Evolutionary conservation across 2,329 filamentous ascomycete genomes (phyloP), one percentile per base, ranked within the genome.

Genomic region (Alternaria sp.): DNA sequence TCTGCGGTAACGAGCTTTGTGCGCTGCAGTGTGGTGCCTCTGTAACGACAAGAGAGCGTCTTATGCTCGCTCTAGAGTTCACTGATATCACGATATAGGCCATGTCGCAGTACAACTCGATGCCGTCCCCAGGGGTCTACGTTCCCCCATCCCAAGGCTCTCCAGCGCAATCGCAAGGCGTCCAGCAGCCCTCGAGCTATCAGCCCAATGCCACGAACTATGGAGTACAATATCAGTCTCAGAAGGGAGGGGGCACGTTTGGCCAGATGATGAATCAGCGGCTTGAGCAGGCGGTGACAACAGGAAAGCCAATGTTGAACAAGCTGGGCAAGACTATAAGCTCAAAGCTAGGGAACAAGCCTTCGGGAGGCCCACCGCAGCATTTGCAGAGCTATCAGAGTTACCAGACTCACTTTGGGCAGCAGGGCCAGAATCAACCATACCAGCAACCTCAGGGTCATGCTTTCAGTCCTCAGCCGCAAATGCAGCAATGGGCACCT

Each of bases 301-400:
- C 72, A 0, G 68, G 74, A n/a, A 79, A 78, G 64, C 77, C 77
- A 1, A 75, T 79, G 71, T 30, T 78, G 54, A 73, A 78, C 59
- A 79, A 79, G 62, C 53, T 79, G 43, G 70, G 73, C 47, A 79
- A 79, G 70, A 75, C 73, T 9, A 76, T 79, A 25, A 77, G 73
- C 69, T 77, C 75, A 9, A 77, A 74, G 62, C 57, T 78, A 23
- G 69, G 73, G 9, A 71, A 65, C 57, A 78, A 77, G 64, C 71
- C 68, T 12, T 25, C 69, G 6, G 53, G 63, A 10, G 65, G 65
- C 19, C 71, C 74, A 5, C 73, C 75, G 6, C 73, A 74, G 55
- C 71, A 78, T 62, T 54, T 74, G 7, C 70, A 76, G 49, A 77
- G 66, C 62, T 77, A 77, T 49, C 71, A 74, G 23, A 76, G 69